phyloP scores from a whole-genome alignment of 2,329 filamentous ascomycete genomes.

The Hymenoscyphus occultus region DNA sequence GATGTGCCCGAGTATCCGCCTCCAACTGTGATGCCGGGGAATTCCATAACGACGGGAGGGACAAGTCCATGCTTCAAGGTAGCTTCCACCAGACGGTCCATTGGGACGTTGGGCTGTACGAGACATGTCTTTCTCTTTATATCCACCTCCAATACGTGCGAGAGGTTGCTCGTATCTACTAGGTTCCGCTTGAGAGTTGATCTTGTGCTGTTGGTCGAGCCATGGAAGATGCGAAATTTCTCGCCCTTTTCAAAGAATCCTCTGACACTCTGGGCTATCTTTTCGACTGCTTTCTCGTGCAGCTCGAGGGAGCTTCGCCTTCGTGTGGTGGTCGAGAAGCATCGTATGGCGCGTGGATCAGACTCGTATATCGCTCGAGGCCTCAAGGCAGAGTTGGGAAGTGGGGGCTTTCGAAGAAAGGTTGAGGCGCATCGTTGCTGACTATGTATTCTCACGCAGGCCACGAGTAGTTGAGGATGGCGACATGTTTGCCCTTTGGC shows the following conservation, averaged over 20 bases:
- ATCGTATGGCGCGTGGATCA: constrained; percentile 3
- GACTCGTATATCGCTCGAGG: no score
- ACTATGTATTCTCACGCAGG: constrained; percentile 1
- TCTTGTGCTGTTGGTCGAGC: constrained; percentile 52
- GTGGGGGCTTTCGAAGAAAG: constrained; percentile 3
- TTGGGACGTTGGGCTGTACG: constrained; percentile 67
- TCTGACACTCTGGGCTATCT: constrained; percentile 44
- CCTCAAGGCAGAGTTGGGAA: not conserved
- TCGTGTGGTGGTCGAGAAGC: constrained; percentile 10
- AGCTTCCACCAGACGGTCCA: constrained; percentile 60
- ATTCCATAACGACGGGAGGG: constrained; percentile 67
- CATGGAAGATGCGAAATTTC: constrained; percentile 55
- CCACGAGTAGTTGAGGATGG: not conserved
- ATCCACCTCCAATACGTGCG: constrained; percentile 46
- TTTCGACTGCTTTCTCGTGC: constrained; percentile 43
- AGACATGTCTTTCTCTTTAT: constrained; percentile 42
- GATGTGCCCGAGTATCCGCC: constrained; percentile 65
- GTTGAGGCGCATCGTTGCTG: constrained; percentile 8
- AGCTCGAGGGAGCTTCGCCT: constrained; percentile 24
- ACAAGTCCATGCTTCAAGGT: constrained; percentile 55
- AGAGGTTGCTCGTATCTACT: constrained; percentile 49
- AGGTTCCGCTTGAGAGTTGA: constrained; percentile 41
- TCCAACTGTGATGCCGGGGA: constrained; percentile 66
- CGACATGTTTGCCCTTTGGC: constrained; percentile 19
- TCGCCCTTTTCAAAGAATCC: constrained; percentile 47